These are phyloP conservation scores for Phalaenopsis equestris DNA, from an alignment of 106 monocot species.

Conservation along the genomic window DNA sequence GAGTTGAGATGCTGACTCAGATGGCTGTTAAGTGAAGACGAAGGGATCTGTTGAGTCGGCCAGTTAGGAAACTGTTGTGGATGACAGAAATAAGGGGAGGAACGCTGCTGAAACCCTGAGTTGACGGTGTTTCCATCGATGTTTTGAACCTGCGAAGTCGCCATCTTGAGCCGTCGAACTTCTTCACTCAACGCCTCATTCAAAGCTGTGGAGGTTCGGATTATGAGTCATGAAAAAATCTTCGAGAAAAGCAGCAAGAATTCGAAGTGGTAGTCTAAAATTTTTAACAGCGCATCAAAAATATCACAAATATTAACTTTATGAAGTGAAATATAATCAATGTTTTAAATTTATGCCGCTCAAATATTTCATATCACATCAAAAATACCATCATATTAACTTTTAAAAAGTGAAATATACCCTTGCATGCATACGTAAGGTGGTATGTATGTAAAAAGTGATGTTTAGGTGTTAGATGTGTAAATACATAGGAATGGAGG, in stretches of 20 bases:
- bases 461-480: too few species aligned
- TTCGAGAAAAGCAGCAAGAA: not conserved
- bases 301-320: too few species aligned
- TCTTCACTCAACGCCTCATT: conserved; percentile 87
- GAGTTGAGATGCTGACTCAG: not conserved
- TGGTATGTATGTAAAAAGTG: too few species aligned
- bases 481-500: too few species aligned
- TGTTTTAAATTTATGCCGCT: too few species aligned
- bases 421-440: too few species aligned
- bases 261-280: not conserved
- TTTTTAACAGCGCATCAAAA: too few species aligned
- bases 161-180: conserved; percentile 75
- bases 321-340: too few species aligned
- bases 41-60: conserved; percentile 33
- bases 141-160: conserved; percentile 48
- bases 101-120: conserved; percentile 22
- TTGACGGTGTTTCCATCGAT: conserved; percentile 42
- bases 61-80: conserved; percentile 26
- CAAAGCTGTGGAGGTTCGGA: conserved; percentile 39
- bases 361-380: too few species aligned
- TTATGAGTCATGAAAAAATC: not conserved
- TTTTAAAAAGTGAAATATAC: too few species aligned
- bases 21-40: conserved; percentile 6
- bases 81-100: conserved; percentile 20
- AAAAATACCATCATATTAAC: too few species aligned